Conservation (phyloP, 2,329 filamentous ascomycete species). For the Fusarium poae region DNA sequence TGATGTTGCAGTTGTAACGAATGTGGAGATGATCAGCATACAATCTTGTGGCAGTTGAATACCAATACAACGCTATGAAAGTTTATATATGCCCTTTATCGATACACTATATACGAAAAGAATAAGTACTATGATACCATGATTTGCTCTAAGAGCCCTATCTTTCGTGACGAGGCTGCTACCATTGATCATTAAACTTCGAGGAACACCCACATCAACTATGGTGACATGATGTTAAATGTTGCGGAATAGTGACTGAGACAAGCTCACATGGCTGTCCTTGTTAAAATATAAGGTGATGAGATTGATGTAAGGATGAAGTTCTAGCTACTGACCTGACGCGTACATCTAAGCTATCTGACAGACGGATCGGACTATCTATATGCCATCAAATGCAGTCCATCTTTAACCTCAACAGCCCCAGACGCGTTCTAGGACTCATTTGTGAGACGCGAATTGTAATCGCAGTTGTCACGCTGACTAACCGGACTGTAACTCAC, state of each 20-base stretch:
- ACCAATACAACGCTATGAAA: neutral
- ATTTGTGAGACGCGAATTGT: neutral
- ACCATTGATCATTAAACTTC: too few relatives aligned
- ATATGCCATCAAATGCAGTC: too few relatives aligned
- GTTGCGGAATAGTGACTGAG: neutral
- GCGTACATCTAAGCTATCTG: too few relatives aligned
- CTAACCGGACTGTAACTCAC: neutral
- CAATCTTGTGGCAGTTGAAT: neutral
- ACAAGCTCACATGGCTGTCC: neutral
- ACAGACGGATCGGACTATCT: too few relatives aligned
- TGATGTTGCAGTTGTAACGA: neutral
- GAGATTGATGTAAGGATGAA: too few relatives aligned
- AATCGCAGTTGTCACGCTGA: accelerated
- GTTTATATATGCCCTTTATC: accelerated
- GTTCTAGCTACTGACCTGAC: too few relatives aligned
- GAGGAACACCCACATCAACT: too few relatives aligned
- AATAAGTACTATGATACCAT: neutral
- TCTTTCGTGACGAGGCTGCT: too few relatives aligned
- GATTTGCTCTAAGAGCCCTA: too few relatives aligned
- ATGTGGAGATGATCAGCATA: neutral
- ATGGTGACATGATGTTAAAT: too few relatives aligned
- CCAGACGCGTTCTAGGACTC: neutral
- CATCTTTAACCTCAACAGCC: too few relatives aligned
- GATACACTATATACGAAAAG: accelerated
- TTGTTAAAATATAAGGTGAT: too few relatives aligned